Evolutionary conservation across 257 asterid genomes (phyloP).

Genomic region (Solanum chmielewskii): DNA sequence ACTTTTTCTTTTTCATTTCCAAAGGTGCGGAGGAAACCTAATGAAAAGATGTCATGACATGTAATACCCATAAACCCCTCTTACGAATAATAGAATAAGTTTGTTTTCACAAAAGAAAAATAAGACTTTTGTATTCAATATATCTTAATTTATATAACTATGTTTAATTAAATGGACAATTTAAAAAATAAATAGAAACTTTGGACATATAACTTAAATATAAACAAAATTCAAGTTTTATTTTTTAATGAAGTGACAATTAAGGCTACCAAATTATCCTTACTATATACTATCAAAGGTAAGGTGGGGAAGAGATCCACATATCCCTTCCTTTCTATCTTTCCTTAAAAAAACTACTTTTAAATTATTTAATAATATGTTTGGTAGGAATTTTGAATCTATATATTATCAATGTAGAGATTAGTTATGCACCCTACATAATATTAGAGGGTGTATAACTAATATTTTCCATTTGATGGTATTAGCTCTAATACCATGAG

Average conservation of each 20-base stretch:
- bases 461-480: too few species aligned
- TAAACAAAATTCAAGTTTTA: neutral
- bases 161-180: neutral
- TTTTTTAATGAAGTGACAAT: neutral
- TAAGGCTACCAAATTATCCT: neutral
- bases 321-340: neutral
- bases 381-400: too few species aligned
- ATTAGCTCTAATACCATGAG: too few species aligned
- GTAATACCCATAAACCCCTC: neutral
- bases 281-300: too few species aligned
- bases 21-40: neutral
- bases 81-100: neutral
- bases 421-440: too few species aligned
- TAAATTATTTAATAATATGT: too few species aligned
- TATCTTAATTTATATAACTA: neutral
- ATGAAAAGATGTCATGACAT: neutral
- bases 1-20: neutral
- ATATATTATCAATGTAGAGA: too few species aligned
- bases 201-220: neutral
- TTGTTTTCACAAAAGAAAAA: neutral
- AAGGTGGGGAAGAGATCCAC: neutral
- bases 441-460: too few species aligned
- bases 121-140: neutral
- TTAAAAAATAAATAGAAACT: neutral
- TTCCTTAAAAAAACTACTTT: neutral